Evolutionary conservation across 305 asterid species (phyloP).

Genomic region (Solanum hybrid): DNA sequence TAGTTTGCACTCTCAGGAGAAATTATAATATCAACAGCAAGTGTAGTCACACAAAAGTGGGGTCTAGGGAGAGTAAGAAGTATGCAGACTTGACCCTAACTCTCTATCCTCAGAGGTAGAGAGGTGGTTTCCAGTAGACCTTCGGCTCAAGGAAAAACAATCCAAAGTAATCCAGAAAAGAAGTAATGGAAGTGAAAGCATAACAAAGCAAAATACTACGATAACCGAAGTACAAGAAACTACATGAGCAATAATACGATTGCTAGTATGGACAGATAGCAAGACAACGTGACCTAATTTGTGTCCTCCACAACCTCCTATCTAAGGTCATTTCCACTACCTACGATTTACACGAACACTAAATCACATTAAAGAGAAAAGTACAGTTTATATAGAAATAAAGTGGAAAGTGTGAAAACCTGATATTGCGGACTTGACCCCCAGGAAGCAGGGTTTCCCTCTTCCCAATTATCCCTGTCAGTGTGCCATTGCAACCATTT

Average conservation of each 20-base stretch:
- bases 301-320: background rate
- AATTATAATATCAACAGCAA: background rate
- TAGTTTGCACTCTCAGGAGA: background rate
- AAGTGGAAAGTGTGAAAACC: constrained; percentile 26
- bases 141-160: background rate
- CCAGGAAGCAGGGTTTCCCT: constrained; percentile 97
- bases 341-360: background rate
- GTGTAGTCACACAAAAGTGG: background rate
- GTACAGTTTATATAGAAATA: background rate
- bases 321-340: background rate
- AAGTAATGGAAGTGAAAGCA: background rate
- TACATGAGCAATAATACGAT: background rate
- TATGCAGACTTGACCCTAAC: background rate
- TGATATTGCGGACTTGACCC: constrained; percentile 93
- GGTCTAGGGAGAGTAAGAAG: background rate
- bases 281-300: background rate
- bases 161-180: background rate
- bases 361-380: background rate
- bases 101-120: background rate
- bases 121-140: background rate
- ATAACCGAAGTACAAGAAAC: background rate
- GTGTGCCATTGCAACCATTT: background rate
- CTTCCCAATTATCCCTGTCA: constrained; percentile 91
- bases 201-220: background rate
- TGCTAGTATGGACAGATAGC: background rate